Conservation (phyloP, 2,329 filamentous ascomycete species). For the Zarea fungicola region DNA sequence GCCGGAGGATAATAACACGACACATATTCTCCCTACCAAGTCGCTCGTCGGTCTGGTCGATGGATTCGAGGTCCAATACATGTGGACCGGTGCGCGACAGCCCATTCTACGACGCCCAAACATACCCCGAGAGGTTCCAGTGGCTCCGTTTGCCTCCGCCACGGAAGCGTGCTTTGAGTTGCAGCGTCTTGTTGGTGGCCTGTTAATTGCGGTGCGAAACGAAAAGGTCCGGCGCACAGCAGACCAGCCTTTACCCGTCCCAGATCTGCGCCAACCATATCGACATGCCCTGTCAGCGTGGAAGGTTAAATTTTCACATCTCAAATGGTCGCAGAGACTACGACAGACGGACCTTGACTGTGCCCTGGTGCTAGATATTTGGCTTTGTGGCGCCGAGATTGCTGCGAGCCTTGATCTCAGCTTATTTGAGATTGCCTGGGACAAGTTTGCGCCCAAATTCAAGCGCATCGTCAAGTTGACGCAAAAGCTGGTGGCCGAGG, state of each 20-base stretch:
- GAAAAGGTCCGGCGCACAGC: constrained; percentile 15
- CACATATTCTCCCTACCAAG: constrained; percentile 5
- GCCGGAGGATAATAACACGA: background rate
- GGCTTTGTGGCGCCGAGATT: constrained; percentile 12
- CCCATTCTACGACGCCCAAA: constrained; percentile 2
- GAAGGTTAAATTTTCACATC: constrained; percentile 11
- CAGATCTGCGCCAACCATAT: constrained; percentile 1
- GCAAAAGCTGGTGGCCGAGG: constrained; percentile 7
- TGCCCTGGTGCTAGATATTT: constrained; percentile 9
- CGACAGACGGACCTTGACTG: constrained; percentile 10
- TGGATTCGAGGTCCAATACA: constrained; percentile 12
- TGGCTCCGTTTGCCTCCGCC: constrained; percentile 2
- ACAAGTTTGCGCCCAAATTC: constrained; percentile 6
- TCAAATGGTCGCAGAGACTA: constrained; percentile 10
- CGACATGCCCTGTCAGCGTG: constrained; percentile 9
- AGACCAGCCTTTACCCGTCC: constrained; percentile 16
- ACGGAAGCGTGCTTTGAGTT: constrained; percentile 13
- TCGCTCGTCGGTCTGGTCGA: constrained; percentile 9
- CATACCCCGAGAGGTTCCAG: constrained; percentile 3
- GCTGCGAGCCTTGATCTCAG: constrained; percentile 6
- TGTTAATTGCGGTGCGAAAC: constrained; percentile 3
- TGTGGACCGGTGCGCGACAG: constrained; percentile 3
- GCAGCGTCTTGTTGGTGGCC: constrained; percentile 3
- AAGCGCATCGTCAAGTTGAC: constrained; percentile 5
- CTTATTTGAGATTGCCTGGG: constrained; percentile 12